These are phyloP conservation scores for Kalanchoe fedtschenkoi DNA, from an alignment of 164 flowering plant genomes.

Conservation along the genomic window DNA sequence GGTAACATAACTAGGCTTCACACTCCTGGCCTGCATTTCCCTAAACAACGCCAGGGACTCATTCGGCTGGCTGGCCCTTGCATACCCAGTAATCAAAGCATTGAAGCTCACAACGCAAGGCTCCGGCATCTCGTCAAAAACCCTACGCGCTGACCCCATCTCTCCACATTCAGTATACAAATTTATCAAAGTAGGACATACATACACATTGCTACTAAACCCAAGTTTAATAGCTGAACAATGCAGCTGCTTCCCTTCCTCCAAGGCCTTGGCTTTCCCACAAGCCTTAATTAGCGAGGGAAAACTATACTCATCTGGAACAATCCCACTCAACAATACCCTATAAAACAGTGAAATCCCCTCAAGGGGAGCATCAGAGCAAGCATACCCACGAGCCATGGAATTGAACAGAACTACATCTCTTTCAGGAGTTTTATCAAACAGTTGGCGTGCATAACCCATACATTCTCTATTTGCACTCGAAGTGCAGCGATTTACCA, in stretches of 20 bases:
- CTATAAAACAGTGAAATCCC: constrained; percentile 29
- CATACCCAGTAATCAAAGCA: constrained; percentile 48
- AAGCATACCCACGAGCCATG: constrained; percentile 54
- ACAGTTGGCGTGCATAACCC: constrained; percentile 42
- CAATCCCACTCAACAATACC: constrained; percentile 21
- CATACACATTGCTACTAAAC: constrained; percentile 24
- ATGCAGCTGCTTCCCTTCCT: constrained; percentile 59
- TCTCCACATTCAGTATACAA: constrained; percentile 49
- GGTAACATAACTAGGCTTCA: constrained; percentile 53
- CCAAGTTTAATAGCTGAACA: constrained; percentile 38
- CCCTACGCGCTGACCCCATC: constrained; percentile 29
- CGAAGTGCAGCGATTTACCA: constrained; percentile 37
- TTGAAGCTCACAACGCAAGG: constrained; percentile 55
- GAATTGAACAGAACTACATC: constrained; percentile 44
- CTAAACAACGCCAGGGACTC: constrained; percentile 57
- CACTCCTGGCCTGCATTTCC: constrained; percentile 34
- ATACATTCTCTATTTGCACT: constrained; percentile 23
- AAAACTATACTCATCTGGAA: constrained; percentile 53
- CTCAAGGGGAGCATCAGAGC: constrained; percentile 25
- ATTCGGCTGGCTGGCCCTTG: constrained; percentile 42
- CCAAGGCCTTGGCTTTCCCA: constrained; percentile 31
- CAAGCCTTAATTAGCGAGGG: constrained; percentile 63
- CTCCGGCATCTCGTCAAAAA: constrained; percentile 30
- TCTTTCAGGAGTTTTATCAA: constrained; percentile 47
- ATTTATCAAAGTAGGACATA: constrained; percentile 47